phyloP scores from a whole-genome alignment of 495 filamentous ascomycete genomes.

The Choiromyces venosus region DNA sequence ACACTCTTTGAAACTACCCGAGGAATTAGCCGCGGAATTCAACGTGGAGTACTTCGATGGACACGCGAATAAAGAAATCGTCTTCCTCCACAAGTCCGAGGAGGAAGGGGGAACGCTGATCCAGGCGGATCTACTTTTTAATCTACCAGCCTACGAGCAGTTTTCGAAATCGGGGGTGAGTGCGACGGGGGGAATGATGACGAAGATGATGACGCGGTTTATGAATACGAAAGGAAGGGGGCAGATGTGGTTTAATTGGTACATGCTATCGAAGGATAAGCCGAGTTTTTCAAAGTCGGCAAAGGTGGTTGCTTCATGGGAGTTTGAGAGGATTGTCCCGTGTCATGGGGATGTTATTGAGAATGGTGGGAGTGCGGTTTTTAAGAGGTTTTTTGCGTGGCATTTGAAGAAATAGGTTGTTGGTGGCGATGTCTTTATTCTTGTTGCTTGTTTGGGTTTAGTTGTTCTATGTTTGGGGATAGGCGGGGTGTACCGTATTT shows the following conservation, averaged over 20 bases:
- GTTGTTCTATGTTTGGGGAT: neutral
- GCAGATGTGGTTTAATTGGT: constrained; percentile 80
- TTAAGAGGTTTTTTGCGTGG: constrained; percentile 79
- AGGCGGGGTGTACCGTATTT: too few species aligned
- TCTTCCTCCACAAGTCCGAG: constrained; percentile 70
- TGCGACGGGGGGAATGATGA: constrained; percentile 55
- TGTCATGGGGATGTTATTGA: constrained; percentile 93
- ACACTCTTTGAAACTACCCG: constrained; percentile 52
- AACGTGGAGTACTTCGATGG: constrained; percentile 74
- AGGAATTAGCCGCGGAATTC: constrained; percentile 82
- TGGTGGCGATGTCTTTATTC: too few species aligned
- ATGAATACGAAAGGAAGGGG: constrained; percentile 59
- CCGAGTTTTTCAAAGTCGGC: constrained; percentile 63
- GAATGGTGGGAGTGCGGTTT: constrained; percentile 67
- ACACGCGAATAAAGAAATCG: constrained; percentile 79
- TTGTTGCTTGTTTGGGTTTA: too few species aligned
- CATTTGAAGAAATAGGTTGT: constrained; percentile 51
- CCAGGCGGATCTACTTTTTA: constrained; percentile 87
- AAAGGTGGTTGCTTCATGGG: constrained; percentile 66
- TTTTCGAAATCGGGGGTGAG: constrained; percentile 57
- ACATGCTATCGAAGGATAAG: constrained; percentile 60
- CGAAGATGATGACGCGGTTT: too few species aligned
- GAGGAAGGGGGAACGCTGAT: constrained; percentile 70
- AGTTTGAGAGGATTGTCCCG: constrained; percentile 79
- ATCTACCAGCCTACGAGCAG: constrained; percentile 81